Evolutionary conservation across 805 yeast species (phyloP), one percentile per base, ranked within the genome.

Genomic region (Sporopachydermia quercuum): DNA sequence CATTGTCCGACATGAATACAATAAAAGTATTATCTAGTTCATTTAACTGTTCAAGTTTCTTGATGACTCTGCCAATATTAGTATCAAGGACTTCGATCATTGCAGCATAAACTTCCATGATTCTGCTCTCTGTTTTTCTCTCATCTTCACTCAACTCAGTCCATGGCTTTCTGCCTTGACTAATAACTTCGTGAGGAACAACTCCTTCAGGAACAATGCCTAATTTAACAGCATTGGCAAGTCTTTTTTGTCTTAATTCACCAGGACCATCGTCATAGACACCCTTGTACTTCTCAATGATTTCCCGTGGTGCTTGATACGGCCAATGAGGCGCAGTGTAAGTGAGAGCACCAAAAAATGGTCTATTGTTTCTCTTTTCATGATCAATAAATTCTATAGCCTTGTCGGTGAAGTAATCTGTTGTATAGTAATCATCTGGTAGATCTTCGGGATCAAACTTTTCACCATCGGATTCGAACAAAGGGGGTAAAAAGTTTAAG

Each of bases 241-340:
- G 49, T 40, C 78, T 54, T 40, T 51, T 39, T 18, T 43, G 46
- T 39, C 76, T 52, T 34, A 71, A 51, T 4, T 46, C 62, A 15
- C 56, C 62, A 2, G 76, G 76, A 2, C 78, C 78, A 4, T 55
- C 58, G 43, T 64, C 66, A 46, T 70, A 68, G 4, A 54, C 44
- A 3, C 73, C 73, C 40, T 59, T 58, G 50, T 74, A 70, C 42
- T 71, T 70, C 3, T 53, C 61, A 38, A 71, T 58, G 4, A 58
- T 49, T 4, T 66, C 68, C 37, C 52, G 52, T 4, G 77, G 77
- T 1, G 79, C 79, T 52, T 73, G 79, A 47, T 65, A 62, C 6
- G 80, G 80, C 79, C 80, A 74, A 49, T 74, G 79, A 2, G 79
- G 79, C 1, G 80, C 79, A 3, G 77, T 71, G 47, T 70, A 73